Percentiles rank a stretch among this genome's conserved stretches.
These are phyloP conservation scores for Arctium minus DNA, from an alignment of 129 eudicot species.

Conservation along the genomic window DNA sequence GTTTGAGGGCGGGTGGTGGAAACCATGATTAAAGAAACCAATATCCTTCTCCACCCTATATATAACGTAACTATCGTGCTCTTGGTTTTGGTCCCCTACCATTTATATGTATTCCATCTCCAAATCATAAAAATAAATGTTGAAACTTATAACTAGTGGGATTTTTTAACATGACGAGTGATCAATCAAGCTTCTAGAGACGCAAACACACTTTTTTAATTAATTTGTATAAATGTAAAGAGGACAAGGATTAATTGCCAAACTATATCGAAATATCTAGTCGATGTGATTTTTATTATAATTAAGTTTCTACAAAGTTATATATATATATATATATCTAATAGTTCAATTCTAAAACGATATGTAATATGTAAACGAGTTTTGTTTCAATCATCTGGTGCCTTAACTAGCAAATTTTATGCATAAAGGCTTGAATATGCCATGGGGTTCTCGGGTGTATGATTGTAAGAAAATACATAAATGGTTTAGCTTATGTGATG, in stretches of 20 bases:
- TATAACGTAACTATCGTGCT: not conserved
- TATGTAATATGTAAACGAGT: not conserved
- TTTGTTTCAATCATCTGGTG: not conserved
- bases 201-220: not conserved
- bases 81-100: not conserved
- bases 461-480: no score
- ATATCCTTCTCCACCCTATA: not conserved
- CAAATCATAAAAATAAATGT: no score
- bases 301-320: not conserved
- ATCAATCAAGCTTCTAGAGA: not conserved
- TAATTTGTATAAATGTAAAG: no score
- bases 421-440: not conserved
- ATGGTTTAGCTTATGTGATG: no score
- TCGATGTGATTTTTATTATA: not conserved
- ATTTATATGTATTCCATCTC: no score
- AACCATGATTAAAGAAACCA: not conserved
- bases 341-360: not conserved
- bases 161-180: not conserved
- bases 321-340: no score
- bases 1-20: not conserved
- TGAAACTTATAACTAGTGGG: not conserved
- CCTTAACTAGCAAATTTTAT: not conserved
- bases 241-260: no score
- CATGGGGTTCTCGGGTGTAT: no score
- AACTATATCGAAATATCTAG: not conserved